Percentiles rank a stretch among this genome's conserved stretches.
Evolutionary conservation across 2,329 filamentous ascomycete species (phyloP).

Genomic region (Paraconiothyrium brasiliense): DNA sequence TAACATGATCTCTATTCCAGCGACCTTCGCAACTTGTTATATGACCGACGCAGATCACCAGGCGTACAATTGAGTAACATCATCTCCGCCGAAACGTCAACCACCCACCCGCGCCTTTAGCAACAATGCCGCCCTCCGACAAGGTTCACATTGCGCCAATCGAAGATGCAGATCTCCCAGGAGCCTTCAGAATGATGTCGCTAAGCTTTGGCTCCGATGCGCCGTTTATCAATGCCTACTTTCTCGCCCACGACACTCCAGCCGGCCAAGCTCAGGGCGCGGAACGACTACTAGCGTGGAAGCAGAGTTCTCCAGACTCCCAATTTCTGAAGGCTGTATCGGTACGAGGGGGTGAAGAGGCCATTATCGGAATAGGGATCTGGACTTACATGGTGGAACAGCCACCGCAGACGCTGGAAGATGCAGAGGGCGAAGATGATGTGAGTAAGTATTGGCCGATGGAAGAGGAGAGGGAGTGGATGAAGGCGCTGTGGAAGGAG

Average conservation of each 20-base stretch:
- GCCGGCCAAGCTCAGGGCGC: conserved; percentile 17
- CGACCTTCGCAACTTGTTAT: not conserved
- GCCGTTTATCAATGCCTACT: conserved; percentile 26
- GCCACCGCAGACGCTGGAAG: conserved; percentile 21
- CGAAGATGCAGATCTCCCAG: conserved; percentile 20
- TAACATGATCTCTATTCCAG: not conserved
- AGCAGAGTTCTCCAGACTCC: conserved; percentile 16
- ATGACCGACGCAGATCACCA: too few relatives aligned
- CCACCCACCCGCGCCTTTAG: not conserved
- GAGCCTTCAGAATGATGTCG: conserved; percentile 18
- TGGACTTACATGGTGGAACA: conserved; percentile 25
- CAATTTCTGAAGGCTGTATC: conserved; percentile 26
- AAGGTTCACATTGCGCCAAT: conserved; percentile 18
- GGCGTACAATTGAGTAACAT: too few relatives aligned
- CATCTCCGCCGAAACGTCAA: not conserved
- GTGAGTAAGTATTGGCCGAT: conserved; percentile 22
- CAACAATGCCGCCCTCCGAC: conserved; percentile 2
- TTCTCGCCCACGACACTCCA: conserved; percentile 23
- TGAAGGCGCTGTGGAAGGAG: conserved; percentile 23
- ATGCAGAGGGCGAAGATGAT: conserved; percentile 20
- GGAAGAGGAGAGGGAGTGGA: conserved; percentile 23
- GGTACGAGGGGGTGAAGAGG: conserved; percentile 5
- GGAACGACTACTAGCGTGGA: conserved; percentile 22
- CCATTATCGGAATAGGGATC: conserved; percentile 22
- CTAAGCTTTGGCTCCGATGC: conserved; percentile 26